phyloP scores from a whole-genome alignment of 1,284 basidiomycete species.

The Cutaneotrichosporon arboriforme region DNA sequence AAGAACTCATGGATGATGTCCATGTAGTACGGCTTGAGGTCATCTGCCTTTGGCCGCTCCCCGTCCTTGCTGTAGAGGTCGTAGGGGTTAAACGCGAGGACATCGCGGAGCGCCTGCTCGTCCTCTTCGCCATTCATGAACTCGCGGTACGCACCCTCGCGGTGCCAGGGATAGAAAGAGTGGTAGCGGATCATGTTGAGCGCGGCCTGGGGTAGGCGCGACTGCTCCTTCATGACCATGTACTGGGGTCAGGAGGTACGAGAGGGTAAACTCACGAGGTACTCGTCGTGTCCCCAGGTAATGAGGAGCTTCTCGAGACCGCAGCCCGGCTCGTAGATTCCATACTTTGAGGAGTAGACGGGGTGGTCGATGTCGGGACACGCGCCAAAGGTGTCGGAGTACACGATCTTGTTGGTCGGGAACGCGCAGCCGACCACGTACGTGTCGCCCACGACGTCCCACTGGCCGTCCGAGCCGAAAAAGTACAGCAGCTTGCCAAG shows the following conservation, averaged over 20 bases:
- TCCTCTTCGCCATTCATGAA: slow-evolving; percentile 61
- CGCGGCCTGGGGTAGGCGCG: slow-evolving; percentile 65
- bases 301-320: slow-evolving; percentile 86
- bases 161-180: slow-evolving; percentile 93
- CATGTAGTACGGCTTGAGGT: slow-evolving; percentile 72
- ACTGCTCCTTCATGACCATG: slow-evolving; percentile 26
- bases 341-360: slow-evolving; percentile 67
- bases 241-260: slow-evolving; percentile 7
- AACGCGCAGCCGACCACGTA: slow-evolving; percentile 78
- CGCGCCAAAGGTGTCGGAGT: slow-evolving; percentile 66
- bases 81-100: slow-evolving; percentile 53
- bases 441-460: slow-evolving; percentile 83
- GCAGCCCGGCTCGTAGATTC: slow-evolving; percentile 73
- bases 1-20: slow-evolving; percentile 73
- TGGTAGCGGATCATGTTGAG: slow-evolving; percentile 91
- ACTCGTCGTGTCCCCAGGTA: slow-evolving; percentile 80
- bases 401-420: slow-evolving; percentile 62
- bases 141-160: slow-evolving; percentile 73
- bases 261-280: slow-evolving; percentile 10
- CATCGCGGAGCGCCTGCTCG: slow-evolving; percentile 34
- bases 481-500: slow-evolving; percentile 74
- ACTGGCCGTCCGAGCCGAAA: slow-evolving; percentile 70
- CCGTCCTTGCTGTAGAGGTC: slow-evolving; percentile 81
- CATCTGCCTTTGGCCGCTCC: slow-evolving; percentile 56
- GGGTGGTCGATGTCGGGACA: slow-evolving; percentile 68